A percentile compares a stretch with the other conserved stretches of the same genome.
These are phyloP conservation scores for Apiotrichum laibachii DNA, from an alignment of 1,284 basidiomycete genomes.

Conservation along the genomic window DNA sequence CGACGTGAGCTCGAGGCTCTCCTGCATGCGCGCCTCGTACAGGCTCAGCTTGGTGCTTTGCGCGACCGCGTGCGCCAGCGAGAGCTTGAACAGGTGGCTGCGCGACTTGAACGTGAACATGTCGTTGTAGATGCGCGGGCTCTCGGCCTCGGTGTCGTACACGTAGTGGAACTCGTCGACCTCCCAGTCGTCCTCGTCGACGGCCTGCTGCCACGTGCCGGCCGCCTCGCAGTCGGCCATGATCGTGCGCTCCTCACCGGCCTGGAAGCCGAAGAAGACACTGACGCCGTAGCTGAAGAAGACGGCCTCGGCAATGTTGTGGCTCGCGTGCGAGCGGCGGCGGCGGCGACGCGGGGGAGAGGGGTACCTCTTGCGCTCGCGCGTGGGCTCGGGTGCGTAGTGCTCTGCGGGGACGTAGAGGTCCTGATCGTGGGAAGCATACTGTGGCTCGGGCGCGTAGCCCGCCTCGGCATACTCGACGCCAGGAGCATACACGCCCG, in stretches of 20 bases:
- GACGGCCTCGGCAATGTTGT: constrained; percentile 69
- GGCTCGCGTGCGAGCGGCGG: constrained; percentile 1
- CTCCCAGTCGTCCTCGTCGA: constrained; percentile 72
- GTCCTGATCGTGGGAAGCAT: neutral
- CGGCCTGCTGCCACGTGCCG: constrained; percentile 60
- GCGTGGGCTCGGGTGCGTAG: neutral
- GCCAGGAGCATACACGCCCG: too few species aligned
- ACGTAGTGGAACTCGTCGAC: constrained; percentile 84
- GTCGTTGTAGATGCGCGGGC: constrained; percentile 72
- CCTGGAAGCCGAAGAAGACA: constrained; percentile 80
- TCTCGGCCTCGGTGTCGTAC: constrained; percentile 82
- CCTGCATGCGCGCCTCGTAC: constrained; percentile 78
- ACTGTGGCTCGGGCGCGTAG: neutral
- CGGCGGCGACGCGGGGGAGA: constrained; percentile 17
- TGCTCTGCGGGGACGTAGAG: neutral
- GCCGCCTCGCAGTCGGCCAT: constrained; percentile 77
- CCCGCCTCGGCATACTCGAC: neutral
- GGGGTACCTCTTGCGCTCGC: constrained; percentile 6
- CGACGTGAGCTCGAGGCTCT: constrained; percentile 72
- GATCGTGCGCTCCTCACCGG: constrained; percentile 70
- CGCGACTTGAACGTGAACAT: constrained; percentile 74
- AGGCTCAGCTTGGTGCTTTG: constrained; percentile 89
- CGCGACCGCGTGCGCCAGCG: constrained; percentile 87
- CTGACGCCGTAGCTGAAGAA: constrained; percentile 78
- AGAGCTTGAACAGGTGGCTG: constrained; percentile 70